A percentile compares a stretch with the other conserved stretches of the same genome.
Evolutionary conservation across 2,329 filamentous ascomycete genomes (phyloP).

Genomic region (Aurifilum marmelostoma): DNA sequence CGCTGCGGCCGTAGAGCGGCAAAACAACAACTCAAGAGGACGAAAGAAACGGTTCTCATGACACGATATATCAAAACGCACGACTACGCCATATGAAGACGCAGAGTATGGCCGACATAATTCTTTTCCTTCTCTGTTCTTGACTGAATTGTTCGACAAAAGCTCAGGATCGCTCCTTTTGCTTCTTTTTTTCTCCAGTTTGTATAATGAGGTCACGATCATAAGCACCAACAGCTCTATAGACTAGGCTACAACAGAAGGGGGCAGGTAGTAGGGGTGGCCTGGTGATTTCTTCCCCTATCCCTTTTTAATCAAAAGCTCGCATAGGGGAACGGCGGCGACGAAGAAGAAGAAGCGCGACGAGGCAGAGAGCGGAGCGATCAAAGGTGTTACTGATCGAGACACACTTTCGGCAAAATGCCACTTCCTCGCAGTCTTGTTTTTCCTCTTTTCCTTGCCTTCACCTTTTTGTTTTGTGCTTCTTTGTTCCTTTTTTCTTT

Average conservation of each 20-base stretch:
- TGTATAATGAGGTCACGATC: neutral
- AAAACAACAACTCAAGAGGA: neutral
- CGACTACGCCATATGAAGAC: neutral
- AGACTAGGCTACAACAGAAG: neutral
- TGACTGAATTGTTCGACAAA: neutral
- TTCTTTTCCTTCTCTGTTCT: neutral
- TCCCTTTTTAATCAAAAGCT: neutral
- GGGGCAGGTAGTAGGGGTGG: neutral
- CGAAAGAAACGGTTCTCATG: neutral
- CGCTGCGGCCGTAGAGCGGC: no score
- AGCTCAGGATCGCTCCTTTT: neutral
- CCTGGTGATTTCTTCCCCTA: neutral
- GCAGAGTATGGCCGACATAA: neutral
- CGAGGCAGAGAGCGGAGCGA: neutral
- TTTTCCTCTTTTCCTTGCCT: neutral
- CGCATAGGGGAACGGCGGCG: neutral
- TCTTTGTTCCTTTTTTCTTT: no score
- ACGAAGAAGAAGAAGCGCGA: neutral
- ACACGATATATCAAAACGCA: neutral
- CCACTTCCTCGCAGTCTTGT: neutral
- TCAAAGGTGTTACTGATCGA: neutral
- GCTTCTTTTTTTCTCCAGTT: neutral
- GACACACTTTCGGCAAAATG: no score
- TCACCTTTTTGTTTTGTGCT: no score
- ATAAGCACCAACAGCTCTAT: neutral